A percentile compares a stretch with the other conserved stretches of the same genome.
phyloP scores from a whole-genome alignment of 2,329 filamentous ascomycete species.

The Fusarium sp. region DNA sequence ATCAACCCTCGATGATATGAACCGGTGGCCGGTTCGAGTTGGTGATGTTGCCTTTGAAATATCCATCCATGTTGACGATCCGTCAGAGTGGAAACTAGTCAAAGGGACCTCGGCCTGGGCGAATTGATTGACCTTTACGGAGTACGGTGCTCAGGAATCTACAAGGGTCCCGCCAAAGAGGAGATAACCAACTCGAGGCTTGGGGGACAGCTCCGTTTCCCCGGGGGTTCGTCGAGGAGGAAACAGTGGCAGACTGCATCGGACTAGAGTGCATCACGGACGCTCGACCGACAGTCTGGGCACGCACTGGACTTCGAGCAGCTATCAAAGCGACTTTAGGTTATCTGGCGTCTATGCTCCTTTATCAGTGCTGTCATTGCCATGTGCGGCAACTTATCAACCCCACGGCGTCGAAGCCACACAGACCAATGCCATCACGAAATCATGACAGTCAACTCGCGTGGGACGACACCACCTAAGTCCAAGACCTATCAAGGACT shows the following conservation, averaged over 20 bases:
- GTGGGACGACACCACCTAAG: constrained; percentile 19
- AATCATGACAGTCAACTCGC: constrained; percentile 17
- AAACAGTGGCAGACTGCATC: background rate
- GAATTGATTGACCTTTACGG: constrained; percentile 20
- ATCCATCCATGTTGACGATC: constrained; percentile 42
- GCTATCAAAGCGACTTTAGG: background rate
- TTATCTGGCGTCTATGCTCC: background rate
- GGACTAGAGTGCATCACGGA: background rate
- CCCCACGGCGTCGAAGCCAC: constrained; percentile 26
- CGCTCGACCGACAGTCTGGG: background rate
- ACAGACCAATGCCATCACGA: constrained; percentile 21
- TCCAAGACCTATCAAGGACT: constrained; percentile 14
- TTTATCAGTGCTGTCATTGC: background rate
- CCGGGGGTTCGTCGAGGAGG: background rate
- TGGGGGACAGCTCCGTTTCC: constrained; percentile 11
- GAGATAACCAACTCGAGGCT: constrained; percentile 3
- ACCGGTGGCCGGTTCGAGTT: constrained; percentile 32
- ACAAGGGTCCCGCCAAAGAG: constrained; percentile 3
- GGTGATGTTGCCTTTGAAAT: constrained; percentile 22
- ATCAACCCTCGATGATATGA: constrained; percentile 41
- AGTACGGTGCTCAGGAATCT: background rate
- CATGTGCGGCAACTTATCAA: constrained; percentile 20
- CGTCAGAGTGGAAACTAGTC: constrained; percentile 18
- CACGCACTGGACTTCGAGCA: background rate
- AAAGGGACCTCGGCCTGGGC: constrained; percentile 22